Evolutionary conservation across 768 basidiomycete genomes (phyloP).

Genomic region (Tricholoma sp.): DNA sequence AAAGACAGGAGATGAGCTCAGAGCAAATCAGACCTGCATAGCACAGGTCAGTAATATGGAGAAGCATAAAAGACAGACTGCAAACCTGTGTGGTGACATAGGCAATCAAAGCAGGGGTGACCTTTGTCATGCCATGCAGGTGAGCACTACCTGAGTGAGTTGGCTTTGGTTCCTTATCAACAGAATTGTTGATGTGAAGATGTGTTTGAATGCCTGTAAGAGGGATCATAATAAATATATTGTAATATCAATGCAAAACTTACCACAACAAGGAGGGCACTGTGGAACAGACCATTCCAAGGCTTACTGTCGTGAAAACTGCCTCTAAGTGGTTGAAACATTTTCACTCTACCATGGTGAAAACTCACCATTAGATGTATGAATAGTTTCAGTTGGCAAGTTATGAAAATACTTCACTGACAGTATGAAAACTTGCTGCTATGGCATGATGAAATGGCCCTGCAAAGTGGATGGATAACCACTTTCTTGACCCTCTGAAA

Average conservation of each 20-base stretch:
- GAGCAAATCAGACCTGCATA: conserved; percentile 14
- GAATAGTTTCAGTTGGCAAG: no score
- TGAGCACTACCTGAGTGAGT: not conserved
- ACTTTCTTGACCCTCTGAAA: no score
- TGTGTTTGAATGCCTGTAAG: conserved; percentile 4
- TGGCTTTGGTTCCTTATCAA: not conserved
- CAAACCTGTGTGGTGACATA: not conserved
- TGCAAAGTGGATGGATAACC: no score
- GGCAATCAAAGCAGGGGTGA: not conserved
- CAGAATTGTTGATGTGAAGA: conserved; percentile 5
- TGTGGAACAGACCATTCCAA: not conserved
- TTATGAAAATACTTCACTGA: no score
- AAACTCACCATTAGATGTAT: no score
- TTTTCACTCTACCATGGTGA: no score
- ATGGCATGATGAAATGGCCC: no score
- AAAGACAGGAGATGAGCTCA: conserved; percentile 19
- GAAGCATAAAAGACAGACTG: no score
- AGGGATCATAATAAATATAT: not conserved
- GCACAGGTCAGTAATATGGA: not conserved
- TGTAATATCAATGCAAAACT: not conserved
- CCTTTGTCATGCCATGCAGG: conserved; percentile 1
- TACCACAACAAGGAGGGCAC: not conserved
- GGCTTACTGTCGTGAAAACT: no score
- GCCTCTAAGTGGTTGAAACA: no score
- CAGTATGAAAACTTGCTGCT: no score